These are phyloP conservation scores for Astragalus glycyphyllos DNA, from an alignment of 306 rosid genomes.

Conservation along the genomic window DNA sequence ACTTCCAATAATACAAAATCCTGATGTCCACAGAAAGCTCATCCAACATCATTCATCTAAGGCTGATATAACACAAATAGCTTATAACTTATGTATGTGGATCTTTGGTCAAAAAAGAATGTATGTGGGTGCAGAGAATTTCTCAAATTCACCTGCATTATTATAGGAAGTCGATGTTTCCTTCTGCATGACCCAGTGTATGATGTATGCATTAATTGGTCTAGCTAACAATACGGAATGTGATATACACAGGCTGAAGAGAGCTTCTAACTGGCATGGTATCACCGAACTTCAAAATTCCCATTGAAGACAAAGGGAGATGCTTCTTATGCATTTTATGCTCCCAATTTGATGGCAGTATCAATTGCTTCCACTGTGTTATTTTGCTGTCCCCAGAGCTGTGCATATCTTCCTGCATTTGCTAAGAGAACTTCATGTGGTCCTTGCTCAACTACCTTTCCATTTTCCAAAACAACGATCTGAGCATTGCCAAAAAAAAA, in stretches of 20 bases:
- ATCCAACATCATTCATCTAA: not conserved
- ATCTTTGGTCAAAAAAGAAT: no score
- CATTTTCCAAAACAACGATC: conserved; percentile 94
- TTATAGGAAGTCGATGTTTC: not conserved
- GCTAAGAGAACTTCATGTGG: conserved; percentile 85
- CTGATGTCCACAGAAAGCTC: conserved; percentile 9
- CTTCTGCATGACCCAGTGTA: not conserved
- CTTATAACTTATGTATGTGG: not conserved
- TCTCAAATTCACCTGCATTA: not conserved
- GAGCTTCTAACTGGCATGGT: not conserved
- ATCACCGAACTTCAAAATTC: conserved; percentile 26
- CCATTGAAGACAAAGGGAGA: conserved; percentile 29
- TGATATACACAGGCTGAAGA: conserved; percentile 10
- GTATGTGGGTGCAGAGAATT: not conserved
- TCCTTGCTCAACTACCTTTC: conserved; percentile 93
- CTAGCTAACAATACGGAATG: conserved; percentile 22
- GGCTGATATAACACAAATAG: conserved; percentile 1
- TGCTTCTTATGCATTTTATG: conserved; percentile 38
- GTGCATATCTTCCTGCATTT: conserved; percentile 91
- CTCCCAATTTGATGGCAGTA: conserved; percentile 58
- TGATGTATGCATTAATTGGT: conserved; percentile 26
- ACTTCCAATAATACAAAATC: conserved; percentile 34
- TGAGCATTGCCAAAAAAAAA: conserved; percentile 43
- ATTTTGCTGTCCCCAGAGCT: conserved; percentile 97
- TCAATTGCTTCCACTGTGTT: conserved; percentile 77